These are phyloP conservation scores for Onygena corvina DNA, from an alignment of 2,329 filamentous ascomycete species.

Conservation along the genomic window DNA sequence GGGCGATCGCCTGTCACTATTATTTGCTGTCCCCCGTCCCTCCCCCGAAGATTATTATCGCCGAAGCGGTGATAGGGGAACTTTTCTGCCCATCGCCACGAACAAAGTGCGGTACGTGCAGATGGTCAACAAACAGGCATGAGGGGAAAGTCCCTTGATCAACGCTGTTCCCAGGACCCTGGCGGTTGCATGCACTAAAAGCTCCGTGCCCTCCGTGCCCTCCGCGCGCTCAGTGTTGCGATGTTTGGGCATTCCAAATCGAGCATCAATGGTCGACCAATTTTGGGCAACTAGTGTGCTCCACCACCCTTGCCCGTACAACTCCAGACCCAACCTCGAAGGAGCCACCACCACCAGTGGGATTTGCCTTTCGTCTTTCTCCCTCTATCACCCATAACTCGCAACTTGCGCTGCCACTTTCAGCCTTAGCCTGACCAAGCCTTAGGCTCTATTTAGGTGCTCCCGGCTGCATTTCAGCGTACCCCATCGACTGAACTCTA, in stretches of 20 bases:
- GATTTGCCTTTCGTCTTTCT: neutral
- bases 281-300: slow-evolving; percentile 5
- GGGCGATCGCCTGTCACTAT: slow-evolving; percentile 1
- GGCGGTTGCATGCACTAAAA: slow-evolving; percentile 3
- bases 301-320: slow-evolving; percentile 5
- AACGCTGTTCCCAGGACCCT: neutral
- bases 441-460: slow-evolving; percentile 7
- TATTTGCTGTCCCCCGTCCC: neutral
- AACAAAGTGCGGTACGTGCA: neutral
- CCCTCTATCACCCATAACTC: neutral
- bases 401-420: neutral
- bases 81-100: neutral
- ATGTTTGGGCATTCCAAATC: slow-evolving; percentile 5
- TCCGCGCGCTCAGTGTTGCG: no score
- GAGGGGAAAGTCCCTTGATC: slow-evolving; percentile 1
- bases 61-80: neutral
- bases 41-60: neutral
- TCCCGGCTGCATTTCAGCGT: slow-evolving; percentile 8
- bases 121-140: neutral
- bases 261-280: slow-evolving; percentile 4
- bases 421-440: slow-evolving; percentile 9
- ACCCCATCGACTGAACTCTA: slow-evolving; percentile 7
- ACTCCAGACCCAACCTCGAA: slow-evolving; percentile 8
- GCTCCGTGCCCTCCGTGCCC: slow-evolving; percentile 4
- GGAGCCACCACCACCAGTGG: slow-evolving; percentile 4